Base-by-base conservation (phyloP, 164 flowering plant genomes). In the Akebia trifoliata region DNA sequence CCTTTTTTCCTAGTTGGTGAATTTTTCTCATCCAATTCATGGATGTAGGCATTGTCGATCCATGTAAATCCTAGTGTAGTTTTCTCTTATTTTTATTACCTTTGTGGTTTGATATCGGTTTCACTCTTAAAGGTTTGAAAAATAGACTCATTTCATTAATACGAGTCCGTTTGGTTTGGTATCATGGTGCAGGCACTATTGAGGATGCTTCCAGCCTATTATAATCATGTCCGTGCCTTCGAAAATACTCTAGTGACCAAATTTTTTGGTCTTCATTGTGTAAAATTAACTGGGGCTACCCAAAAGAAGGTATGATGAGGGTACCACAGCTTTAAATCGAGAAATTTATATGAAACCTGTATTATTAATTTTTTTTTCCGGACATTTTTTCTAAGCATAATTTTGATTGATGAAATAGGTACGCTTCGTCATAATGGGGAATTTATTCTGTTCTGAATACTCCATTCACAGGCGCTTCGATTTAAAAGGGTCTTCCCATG, bases 261-360 rank as follows among this genome's bases (percentile, higher is more conserved):
- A 54, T 88, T 88, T 60, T 89, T 62, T 54, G 98, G 98, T 25
- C 84, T 92, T 28, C 96, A 92, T 47, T 87, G 95, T 71, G 97
- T 90, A 53, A 90, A 80, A 64, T 43, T 85, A 64, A 80, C 87
- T 2, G 97, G 95, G 15, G 38, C 86, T 50, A 62, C 80, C 10
- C 90, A 85, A 62, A 90, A 79, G 80, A 87, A 87, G 86, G 92
- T 85, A 73, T 56, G 46, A 30, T 31, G 12, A 15, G 18, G 2
- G 18, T 4, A 7, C 18, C 25, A 3, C 10, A 22, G 8, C 7
- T 42, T 31, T 42, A 28, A n/a, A 20, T 46, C 43, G 31, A 8
- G 52, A 7, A 3, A n/a, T 34, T 34, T 58, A 0, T 38, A 20
- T 4, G 10, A 45, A 47, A 34, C 18, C 21, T 42, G 30, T 10